Conservation (phyloP, 495 filamentous ascomycete species). For the Xylaria bambusicola region DNA sequence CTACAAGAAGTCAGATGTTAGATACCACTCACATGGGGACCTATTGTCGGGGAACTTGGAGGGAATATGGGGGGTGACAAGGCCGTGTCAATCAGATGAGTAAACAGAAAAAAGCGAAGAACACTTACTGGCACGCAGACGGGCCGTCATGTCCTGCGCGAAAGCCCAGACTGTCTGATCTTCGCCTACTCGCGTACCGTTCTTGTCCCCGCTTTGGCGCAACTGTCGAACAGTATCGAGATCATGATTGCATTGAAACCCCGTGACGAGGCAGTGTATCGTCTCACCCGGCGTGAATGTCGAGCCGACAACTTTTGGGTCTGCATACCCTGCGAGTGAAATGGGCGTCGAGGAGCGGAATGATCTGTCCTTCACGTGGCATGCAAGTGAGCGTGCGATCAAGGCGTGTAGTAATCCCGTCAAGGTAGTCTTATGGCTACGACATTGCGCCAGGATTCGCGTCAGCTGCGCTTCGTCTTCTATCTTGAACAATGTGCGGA, state of each 20-base stretch:
- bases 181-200: constrained; percentile 1
- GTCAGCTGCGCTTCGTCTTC: neutral
- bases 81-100: neutral
- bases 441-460: constrained; percentile 22
- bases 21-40: too few species aligned
- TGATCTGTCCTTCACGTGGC: neutral
- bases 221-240: constrained; percentile 6
- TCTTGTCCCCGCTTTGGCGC: neutral
- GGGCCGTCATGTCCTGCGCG: constrained; percentile 13
- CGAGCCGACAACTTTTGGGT: neutral
- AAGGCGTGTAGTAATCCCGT: constrained; percentile 35
- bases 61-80: constrained; percentile 1
- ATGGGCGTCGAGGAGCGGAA: constrained; percentile 36
- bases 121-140: constrained; percentile 4
- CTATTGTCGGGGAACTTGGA: neutral
- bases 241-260: constrained; percentile 12
- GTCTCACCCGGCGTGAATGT: neutral
- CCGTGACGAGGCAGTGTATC: constrained; percentile 32
- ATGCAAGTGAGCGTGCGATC: constrained; percentile 26
- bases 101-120: neutral
- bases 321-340: constrained; percentile 26
- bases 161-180: constrained; percentile 10
- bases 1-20: neutral
- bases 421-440: constrained; percentile 26
- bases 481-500: constrained; percentile 23